Percentiles rank a stretch among this genome's conserved stretches.
Conservation (phyloP, 2,329 filamentous ascomycete species). For the Colletotrichum ledebouriae region DNA sequence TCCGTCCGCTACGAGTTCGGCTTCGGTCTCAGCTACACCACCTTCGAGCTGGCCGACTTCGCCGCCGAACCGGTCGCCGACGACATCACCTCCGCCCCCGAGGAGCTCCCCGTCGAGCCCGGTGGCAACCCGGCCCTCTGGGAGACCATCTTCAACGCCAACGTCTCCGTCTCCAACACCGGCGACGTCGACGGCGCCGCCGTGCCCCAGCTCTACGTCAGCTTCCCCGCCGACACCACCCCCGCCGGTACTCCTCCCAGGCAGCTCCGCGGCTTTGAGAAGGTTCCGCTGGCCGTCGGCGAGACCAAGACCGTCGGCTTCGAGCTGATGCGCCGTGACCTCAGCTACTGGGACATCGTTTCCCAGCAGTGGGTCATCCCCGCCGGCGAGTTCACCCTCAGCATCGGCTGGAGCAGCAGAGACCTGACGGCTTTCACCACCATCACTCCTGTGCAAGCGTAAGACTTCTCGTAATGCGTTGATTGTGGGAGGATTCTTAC, state of each 20-base stretch:
- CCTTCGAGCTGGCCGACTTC: slow-evolving; percentile 63
- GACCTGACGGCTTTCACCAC: slow-evolving; percentile 36
- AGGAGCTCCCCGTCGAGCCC: slow-evolving; percentile 52
- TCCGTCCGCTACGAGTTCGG: slow-evolving; percentile 75
- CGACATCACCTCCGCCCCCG: slow-evolving; percentile 48
- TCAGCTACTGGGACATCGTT: slow-evolving; percentile 63
- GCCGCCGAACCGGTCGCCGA: slow-evolving; percentile 42
- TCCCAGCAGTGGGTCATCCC: slow-evolving; percentile 58
- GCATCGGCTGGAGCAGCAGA: slow-evolving; percentile 50
- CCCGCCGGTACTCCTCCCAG: slow-evolving; percentile 60
- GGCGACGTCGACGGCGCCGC: slow-evolving; percentile 62
- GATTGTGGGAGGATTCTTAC: background rate
- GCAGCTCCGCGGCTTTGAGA: slow-evolving; percentile 66
- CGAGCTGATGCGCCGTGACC: slow-evolving; percentile 60
- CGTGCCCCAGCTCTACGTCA: slow-evolving; percentile 69
- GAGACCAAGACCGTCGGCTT: slow-evolving; percentile 58
- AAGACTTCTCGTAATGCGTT: background rate
- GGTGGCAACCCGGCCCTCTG: slow-evolving; percentile 71
- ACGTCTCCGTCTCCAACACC: slow-evolving; percentile 63
- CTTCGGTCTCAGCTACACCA: slow-evolving; percentile 78
- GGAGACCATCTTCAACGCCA: slow-evolving; percentile 62
- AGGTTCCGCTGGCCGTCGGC: slow-evolving; percentile 58
- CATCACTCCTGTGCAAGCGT: slow-evolving; percentile 37
- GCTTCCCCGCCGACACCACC: slow-evolving; percentile 53
- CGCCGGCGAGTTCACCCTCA: slow-evolving; percentile 49